phyloP scores from a whole-genome alignment of 2,329 filamentous ascomycete species.

The Colletotrichum viniferum region DNA sequence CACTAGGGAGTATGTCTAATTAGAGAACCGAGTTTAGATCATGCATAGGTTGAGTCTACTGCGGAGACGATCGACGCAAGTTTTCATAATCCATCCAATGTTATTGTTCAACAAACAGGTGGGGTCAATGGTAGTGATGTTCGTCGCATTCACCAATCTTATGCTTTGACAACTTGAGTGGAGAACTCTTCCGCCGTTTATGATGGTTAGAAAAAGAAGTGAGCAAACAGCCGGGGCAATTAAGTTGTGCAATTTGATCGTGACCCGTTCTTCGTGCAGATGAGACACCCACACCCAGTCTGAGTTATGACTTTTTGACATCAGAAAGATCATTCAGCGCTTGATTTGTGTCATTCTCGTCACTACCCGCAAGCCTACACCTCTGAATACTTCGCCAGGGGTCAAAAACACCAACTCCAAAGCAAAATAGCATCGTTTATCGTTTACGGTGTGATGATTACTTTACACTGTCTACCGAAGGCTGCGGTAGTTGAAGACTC shows the following conservation, averaged over 20 bases:
- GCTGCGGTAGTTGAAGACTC: no score
- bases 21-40: no score
- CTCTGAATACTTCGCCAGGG: not conserved
- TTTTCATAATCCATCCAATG: not conserved
- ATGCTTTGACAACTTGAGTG: not conserved
- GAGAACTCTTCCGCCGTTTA: not conserved
- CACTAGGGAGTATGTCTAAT: no score
- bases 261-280: no score
- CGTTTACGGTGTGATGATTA: no score
- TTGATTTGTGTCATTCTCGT: rapidly evolving
- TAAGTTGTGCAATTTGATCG: no score
- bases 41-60: not conserved
- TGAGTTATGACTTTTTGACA: no score
- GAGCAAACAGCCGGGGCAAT: no score
- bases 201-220: rapidly evolving
- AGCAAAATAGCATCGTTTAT: not conserved
- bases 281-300: no score
- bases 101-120: not conserved
- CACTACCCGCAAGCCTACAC: rapidly evolving
- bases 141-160: no score
- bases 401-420: rapidly evolving
- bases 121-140: not conserved
- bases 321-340: not conserved
- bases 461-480: no score
- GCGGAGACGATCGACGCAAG: rapidly evolving